Evolutionary conservation across 2,329 filamentous ascomycete species (phyloP), one percentile per base, ranked within the genome.

Genomic region (Sarocladium oryzae): DNA sequence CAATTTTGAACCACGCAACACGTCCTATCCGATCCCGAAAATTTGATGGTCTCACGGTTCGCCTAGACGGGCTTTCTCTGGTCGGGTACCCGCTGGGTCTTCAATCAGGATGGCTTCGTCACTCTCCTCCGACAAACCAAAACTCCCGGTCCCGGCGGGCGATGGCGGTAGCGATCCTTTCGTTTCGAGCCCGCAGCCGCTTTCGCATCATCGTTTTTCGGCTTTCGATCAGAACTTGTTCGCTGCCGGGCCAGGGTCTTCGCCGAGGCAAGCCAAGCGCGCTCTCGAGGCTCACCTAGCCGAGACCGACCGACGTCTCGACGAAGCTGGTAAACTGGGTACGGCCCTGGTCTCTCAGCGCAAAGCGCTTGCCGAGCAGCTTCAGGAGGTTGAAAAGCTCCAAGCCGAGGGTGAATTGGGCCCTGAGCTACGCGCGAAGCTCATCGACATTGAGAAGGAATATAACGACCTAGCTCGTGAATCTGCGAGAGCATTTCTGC

Each of bases 381-480:
- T 99, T 53, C 84, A 85, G 59, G 90, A 97, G 62, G 85, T 99
- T 2, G 88, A 95, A 60, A 82, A 85, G 62, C 75, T 88, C 54
- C 78, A 89, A 61, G 76, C 80, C 40, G 87, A 93, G 58, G 82
- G 81, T 21, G 87, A 96, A 55, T 82, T 97, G 49, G 85, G 85
- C 0, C 83, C 88, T 3, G 91, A 96, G 57, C 73, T 99, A 60
- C 88, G 87, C 54, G 80, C 86, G 61, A 90, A 88, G 69, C 78
- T 99, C 50, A 77, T 82, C 13, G 90, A 95, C 56, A 83, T 99
- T 54, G 93, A 99, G 67, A 88, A 83, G 66, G 93, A 99, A 63
- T 97, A 95, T 71, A 92, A 95, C 66, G 91, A 96, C 63, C 85
- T 97, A 43, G 90, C 91, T 11, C 80, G 86, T 56, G 92, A 97